phyloP scores from a whole-genome alignment of 331 rosid genomes.

The Phaseolus coccineus region DNA sequence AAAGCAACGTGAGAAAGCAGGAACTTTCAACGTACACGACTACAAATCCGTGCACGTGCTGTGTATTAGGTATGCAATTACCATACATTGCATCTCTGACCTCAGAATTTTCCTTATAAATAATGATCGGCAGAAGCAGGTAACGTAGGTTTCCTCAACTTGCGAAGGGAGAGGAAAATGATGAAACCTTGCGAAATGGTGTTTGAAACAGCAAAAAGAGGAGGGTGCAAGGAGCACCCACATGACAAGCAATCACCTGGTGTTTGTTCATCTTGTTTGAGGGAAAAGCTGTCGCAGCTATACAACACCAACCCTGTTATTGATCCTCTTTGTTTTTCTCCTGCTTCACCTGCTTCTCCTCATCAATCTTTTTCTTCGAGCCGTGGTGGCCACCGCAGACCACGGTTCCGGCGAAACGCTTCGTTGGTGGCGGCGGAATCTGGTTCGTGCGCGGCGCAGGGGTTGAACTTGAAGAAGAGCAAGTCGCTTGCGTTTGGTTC shows the following conservation, averaged over 20 bases:
- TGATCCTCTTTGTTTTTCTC: constrained; percentile 17
- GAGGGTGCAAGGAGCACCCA: constrained; percentile 51
- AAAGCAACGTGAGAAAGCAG: background rate
- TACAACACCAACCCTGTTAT: constrained; percentile 3
- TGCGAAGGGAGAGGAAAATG: background rate
- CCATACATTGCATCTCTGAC: constrained; percentile 35
- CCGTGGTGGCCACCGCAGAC: background rate
- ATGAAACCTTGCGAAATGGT: constrained; percentile 24
- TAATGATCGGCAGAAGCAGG: background rate
- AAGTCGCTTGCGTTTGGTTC: constrained; percentile 55
- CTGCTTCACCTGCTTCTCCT: constrained; percentile 37
- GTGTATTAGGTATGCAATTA: background rate
- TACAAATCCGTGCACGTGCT: background rate
- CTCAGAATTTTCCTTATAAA: background rate
- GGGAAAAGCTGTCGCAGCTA: constrained; percentile 65
- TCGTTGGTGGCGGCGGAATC: constrained; percentile 48
- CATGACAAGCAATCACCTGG: constrained; percentile 55
- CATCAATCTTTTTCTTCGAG: constrained; percentile 16
- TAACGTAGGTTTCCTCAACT: background rate
- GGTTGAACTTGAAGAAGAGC: constrained; percentile 78
- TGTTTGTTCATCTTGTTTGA: constrained; percentile 70
- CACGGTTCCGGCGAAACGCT: constrained; percentile 50
- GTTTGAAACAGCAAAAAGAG: background rate
- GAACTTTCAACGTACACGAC: constrained; percentile 37
- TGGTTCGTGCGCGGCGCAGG: constrained; percentile 32